These are phyloP conservation scores for Pseudogymnoascus sp. DNA, from an alignment of 2,329 filamentous ascomycete species.

Conservation along the genomic window DNA sequence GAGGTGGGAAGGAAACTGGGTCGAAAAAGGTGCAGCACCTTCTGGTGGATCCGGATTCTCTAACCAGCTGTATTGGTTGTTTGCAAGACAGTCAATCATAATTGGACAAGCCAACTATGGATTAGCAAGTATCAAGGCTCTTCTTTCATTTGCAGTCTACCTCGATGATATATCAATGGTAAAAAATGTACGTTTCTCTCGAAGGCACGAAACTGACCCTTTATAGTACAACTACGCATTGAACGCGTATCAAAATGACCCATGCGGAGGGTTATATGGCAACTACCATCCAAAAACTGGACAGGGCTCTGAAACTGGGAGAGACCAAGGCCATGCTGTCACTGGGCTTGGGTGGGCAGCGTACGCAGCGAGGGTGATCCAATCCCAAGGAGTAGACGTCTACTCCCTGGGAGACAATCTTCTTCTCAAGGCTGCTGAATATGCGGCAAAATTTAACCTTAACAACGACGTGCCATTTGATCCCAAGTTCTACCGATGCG, in stretches of 20 bases:
- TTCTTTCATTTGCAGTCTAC: constrained; percentile 33
- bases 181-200: constrained; percentile 3
- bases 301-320: constrained; percentile 30
- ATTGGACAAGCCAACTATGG: constrained; percentile 37
- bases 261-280: constrained; percentile 29
- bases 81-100: constrained; percentile 30
- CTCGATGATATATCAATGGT: constrained; percentile 32
- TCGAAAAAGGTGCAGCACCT: constrained; percentile 28
- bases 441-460: constrained; percentile 33
- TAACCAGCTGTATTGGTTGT: constrained; percentile 34
- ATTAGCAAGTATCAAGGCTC: constrained; percentile 32
- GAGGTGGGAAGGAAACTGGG: constrained; percentile 35
- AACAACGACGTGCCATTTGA: constrained; percentile 29
- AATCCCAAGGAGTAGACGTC: constrained; percentile 31
- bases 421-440: constrained; percentile 30
- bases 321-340: constrained; percentile 31
- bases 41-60: constrained; percentile 31
- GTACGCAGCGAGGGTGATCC: constrained; percentile 26
- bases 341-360: constrained; percentile 30
- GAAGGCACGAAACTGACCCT: neutral
- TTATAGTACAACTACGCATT: constrained; percentile 33
- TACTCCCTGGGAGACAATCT: constrained; percentile 27
- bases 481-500: constrained; percentile 30
- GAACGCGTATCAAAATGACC: constrained; percentile 29
- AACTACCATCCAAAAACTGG: constrained; percentile 28